A percentile compares a stretch with the other conserved stretches of the same genome.
phyloP scores from a whole-genome alignment of 2,329 filamentous ascomycete species.

The Microdochium trichocladiopsis region DNA sequence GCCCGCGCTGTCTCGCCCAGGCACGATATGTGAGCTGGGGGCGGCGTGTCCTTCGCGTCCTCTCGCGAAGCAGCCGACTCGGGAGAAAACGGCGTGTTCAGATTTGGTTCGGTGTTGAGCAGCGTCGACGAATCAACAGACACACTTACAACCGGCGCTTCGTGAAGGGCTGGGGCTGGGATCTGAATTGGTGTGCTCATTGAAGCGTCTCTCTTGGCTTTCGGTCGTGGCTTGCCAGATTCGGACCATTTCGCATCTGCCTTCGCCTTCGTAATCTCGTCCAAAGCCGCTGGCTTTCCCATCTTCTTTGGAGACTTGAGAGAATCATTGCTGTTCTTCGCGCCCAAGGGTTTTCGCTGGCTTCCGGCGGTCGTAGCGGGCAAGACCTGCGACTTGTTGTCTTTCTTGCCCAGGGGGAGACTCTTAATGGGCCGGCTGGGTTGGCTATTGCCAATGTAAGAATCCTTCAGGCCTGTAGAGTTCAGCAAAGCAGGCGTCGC shows the following conservation, averaged over 20 bases:
- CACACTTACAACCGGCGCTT: not conserved
- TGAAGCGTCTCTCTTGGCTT: constrained; percentile 13
- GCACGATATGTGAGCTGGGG: constrained; percentile 48
- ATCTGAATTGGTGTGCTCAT: constrained; percentile 19
- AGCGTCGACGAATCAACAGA: constrained; percentile 14
- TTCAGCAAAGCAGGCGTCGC: constrained; percentile 13
- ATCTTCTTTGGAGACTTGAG: constrained; percentile 51
- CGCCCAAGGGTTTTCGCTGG: constrained; percentile 40
- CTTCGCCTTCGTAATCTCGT: constrained; percentile 33
- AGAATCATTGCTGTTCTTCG: constrained; percentile 55
- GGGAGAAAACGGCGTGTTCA: constrained; percentile 42
- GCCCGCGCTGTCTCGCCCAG: constrained; percentile 53
- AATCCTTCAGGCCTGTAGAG: constrained; percentile 18
- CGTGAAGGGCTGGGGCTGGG: constrained; percentile 5
- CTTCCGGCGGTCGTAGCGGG: constrained; percentile 13
- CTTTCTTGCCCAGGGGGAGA: constrained; percentile 31
- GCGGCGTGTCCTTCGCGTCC: constrained; percentile 46
- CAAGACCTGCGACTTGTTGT: constrained; percentile 23
- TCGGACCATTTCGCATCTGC: constrained; percentile 18
- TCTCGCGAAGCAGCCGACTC: constrained; percentile 28
- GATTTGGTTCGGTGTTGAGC: constrained; percentile 30
- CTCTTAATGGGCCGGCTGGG: constrained; percentile 36
- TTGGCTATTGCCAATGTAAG: constrained; percentile 21
- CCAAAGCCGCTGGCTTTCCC: constrained; percentile 20
- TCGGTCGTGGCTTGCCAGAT: constrained; percentile 6